phyloP scores from a whole-genome alignment of 75 land plant species.

The Pinus taeda region DNA sequence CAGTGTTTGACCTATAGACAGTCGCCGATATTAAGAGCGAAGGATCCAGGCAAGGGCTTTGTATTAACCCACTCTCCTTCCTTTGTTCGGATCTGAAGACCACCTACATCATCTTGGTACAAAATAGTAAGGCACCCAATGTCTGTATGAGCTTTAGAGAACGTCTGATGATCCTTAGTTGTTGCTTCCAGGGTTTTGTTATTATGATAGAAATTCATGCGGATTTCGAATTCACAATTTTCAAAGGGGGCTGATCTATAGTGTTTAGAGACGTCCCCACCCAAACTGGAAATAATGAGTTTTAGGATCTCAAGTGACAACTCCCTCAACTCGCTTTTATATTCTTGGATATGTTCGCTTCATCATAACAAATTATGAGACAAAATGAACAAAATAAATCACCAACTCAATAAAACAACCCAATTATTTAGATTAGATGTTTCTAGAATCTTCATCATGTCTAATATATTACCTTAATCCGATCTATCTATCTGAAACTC shows the following conservation, averaged over 20 bases:
- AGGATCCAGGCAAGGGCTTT: conserved; percentile 33
- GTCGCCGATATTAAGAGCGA: conserved; percentile 66
- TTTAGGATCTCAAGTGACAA: neutral
- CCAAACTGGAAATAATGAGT: conserved; percentile 20
- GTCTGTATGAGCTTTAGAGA: conserved; percentile 53
- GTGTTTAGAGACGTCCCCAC: conserved; percentile 21
- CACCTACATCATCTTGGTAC: conserved; percentile 65
- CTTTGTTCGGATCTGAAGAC: conserved; percentile 52
- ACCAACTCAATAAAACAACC: too few relatives aligned
- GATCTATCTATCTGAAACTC: too few relatives aligned
- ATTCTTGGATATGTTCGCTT: too few relatives aligned
- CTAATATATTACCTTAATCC: too few relatives aligned
- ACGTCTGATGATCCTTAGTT: too few relatives aligned
- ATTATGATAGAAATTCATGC: conserved; percentile 35
- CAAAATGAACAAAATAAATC: too few relatives aligned
- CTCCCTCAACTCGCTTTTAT: too few relatives aligned
- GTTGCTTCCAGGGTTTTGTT: neutral
- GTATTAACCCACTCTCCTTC: conserved; percentile 58
- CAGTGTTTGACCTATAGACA: conserved; percentile 27
- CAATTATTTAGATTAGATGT: too few relatives aligned
- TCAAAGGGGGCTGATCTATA: conserved; percentile 26
- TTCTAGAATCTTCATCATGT: too few relatives aligned
- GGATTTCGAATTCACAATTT: conserved; percentile 31
- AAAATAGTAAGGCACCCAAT: conserved; percentile 58
- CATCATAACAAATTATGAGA: too few relatives aligned